Evolutionary conservation across 345 rosid genomes (phyloP).

Genomic region (Rhizophora mangle): DNA sequence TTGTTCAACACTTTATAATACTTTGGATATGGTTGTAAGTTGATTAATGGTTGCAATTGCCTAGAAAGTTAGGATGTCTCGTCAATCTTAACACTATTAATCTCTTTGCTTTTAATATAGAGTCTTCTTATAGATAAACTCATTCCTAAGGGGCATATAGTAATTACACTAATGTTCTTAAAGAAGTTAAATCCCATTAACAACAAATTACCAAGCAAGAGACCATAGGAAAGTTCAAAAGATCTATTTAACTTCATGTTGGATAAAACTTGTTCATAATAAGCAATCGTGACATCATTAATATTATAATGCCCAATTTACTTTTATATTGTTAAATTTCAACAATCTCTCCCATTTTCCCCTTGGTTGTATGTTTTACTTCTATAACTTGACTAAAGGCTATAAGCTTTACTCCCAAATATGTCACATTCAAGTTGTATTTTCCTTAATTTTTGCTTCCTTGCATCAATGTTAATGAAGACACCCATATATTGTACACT

Average conservation of each 20-base stretch:
- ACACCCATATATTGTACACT: no score
- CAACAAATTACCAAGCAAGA: slow-evolving; percentile 80
- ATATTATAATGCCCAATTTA: no score
- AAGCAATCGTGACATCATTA: no score
- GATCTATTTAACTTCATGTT: slow-evolving; percentile 91
- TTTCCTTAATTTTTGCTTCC: no score
- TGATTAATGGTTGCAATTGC: slow-evolving; percentile 44
- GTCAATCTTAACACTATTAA: slow-evolving; percentile 85
- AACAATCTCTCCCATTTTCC: no score
- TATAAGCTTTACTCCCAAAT: no score
- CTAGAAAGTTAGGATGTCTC: slow-evolving; percentile 38
- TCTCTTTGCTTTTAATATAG: slow-evolving; percentile 83
- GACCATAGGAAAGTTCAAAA: slow-evolving; percentile 89
- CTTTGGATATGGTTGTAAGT: slow-evolving; percentile 42
- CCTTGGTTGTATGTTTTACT: no score
- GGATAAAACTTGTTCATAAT: slow-evolving; percentile 66
- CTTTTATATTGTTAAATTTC: no score
- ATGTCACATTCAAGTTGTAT: no score
- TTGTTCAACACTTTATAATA: slow-evolving; percentile 50
- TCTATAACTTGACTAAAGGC: no score
- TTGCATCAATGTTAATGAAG: no score
- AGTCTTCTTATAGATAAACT: slow-evolving; percentile 92
- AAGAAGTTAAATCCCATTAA: slow-evolving; percentile 73
- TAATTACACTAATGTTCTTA: slow-evolving; percentile 73
- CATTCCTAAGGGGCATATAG: slow-evolving; percentile 90